Conservation (phyloP, 306 rosid genomes). For the Vachellia pachyceras region DNA sequence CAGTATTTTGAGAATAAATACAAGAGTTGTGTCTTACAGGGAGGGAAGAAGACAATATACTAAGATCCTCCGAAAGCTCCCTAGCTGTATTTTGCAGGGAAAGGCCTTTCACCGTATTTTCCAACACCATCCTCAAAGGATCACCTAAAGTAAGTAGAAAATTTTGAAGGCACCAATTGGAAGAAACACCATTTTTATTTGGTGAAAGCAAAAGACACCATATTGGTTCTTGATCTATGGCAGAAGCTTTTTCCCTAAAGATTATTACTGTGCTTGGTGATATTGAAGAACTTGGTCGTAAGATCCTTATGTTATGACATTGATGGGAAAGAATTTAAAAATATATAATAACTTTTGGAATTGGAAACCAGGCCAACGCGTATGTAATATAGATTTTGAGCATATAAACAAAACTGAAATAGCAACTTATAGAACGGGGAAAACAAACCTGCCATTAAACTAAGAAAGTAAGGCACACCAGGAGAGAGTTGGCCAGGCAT, state of each 20-base stretch:
- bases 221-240: background rate
- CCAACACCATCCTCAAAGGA: conserved; percentile 53
- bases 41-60: conserved; percentile 61
- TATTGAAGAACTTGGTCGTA: conserved; percentile 10
- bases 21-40: conserved; percentile 62
- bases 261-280: conserved; percentile 15
- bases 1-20: conserved; percentile 9
- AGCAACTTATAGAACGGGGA: conserved; percentile 13
- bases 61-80: conserved; percentile 62
- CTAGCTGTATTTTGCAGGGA: conserved; percentile 55
- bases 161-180: conserved; percentile 37
- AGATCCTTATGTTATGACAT: background rate
- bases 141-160: conserved; percentile 57
- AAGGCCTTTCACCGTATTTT: conserved; percentile 58
- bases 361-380: conserved; percentile 14
- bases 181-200: conserved; percentile 29
- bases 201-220: conserved; percentile 4
- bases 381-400: conserved; percentile 26
- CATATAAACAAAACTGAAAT: conserved; percentile 26
- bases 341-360: conserved; percentile 9
- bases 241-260: conserved; percentile 20
- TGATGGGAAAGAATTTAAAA: conserved; percentile 16
- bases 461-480: conserved; percentile 59
- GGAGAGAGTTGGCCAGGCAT: conserved; percentile 57
- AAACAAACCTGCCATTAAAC: conserved; percentile 66